Evolutionary conservation across 1,139 yeast genomes (phyloP), one percentile per base, ranked within the genome.

Genomic region (Pichia sp.): DNA sequence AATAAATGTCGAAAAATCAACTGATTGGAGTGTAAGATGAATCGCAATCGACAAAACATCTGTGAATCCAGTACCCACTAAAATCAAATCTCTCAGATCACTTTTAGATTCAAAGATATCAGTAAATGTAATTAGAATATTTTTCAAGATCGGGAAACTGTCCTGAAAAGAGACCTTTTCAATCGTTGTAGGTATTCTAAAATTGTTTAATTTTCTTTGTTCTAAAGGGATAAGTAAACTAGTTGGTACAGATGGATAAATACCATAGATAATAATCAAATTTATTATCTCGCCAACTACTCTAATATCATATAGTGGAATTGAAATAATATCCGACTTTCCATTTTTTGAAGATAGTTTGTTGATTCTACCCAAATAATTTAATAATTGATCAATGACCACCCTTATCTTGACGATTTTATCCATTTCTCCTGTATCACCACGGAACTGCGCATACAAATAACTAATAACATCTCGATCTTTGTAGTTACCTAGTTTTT

Each of bases 241-340:
- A 32, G 62, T 54, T 1, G 80, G 76, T 4, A 87, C 56, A 30
- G 79, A 76, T 0, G 92, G 80, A 55, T 84, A 85, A 0, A 89
- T 72, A 0, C 95, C 90, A 53, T 80, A 83, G 1, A 84, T 66
- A 0, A 89, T 77, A 2, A 90, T 69, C 16, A 82, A 53, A 53
- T 83, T 84, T 25, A 83, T 66, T 43, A 90, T 61, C 27, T 74
- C 76, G 43, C 86, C 82, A 51, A 90, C 77, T 2, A 79, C 76
- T 60, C 81, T 83, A 71, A 90, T 80, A 61, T 90, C 97, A 59
- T 87, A 90, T 12, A 90, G 69, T 0, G 97, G 86, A 16, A 90
- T 82, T 8, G 84, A 71, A 20, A 90, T 75, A 45, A 85, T 62
- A 42, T 75, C 65, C 7, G 71, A 60, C 45, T 70, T 62, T 16